Base-by-base conservation (phyloP, 179 eudicot genomes). In the Silene noctiflora region DNA sequence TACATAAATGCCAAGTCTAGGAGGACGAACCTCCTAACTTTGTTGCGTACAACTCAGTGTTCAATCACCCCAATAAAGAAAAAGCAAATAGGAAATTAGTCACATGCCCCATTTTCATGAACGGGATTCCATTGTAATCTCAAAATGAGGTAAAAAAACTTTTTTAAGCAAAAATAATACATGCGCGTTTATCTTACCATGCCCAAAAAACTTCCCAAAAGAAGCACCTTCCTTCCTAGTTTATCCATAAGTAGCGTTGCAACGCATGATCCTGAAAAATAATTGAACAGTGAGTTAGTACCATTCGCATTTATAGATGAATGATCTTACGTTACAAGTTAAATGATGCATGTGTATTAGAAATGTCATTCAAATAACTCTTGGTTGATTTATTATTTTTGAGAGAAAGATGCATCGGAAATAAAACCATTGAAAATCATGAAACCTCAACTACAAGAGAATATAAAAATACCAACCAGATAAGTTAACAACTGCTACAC, bases 191-290 rank as follows among this genome's bases (percentile, higher is more conserved):
- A 55, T 25, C 85, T 86, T 84, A 86, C 98, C 98, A 93, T 93
- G 82, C 98, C 98, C 79, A 83, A 71, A 85, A 91, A 93, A 80
- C 98, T 93, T 71, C 95, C 87, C 64, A 89, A 75, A 78, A 93
- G 98, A 83, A 93, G 98, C 81, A 86, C 87, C 80, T 83, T 93
- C 84, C 98, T 91, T 80, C 98, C 98, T 76, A 93, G 84, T 79
- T 81, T 93, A 83, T 93, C 98, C 98, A 93, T 93, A 78, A 93
- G 86, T 79, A 87, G 55, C 62, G 89, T 90, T 24, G 98, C 98
- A 75, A 87, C 73, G 64, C 93, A 68, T 27, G 98, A 93, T 63
- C 98, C 98, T 93, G 85, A 69, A 75, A 16, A 75, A 16, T 42
- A 66, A 51, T 69, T 25, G 65, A 55, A 14, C 39, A 25, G 8